Evolutionary conservation across 108 stramenopile species (phyloP).

Genomic region (Conticribra weissflogii): DNA sequence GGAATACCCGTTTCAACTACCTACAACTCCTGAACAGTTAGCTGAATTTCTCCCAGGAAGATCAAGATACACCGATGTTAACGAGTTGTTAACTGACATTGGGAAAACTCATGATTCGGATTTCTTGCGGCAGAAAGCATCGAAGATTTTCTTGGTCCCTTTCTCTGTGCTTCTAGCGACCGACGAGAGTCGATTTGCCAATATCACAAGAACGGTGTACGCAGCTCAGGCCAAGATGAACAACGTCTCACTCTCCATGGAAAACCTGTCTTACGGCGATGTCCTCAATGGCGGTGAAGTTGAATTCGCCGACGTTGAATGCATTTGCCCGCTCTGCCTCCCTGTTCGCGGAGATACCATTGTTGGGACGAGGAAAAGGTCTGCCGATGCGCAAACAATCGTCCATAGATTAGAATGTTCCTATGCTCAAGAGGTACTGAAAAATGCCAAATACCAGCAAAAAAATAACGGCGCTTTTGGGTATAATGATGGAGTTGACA

Average conservation of each 20-base stretch:
- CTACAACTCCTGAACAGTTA: constrained; percentile 58
- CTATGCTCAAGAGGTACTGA: constrained; percentile 73
- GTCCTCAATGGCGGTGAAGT: constrained; percentile 20
- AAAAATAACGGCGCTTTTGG: neutral
- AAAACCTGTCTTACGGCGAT: constrained; percentile 20
- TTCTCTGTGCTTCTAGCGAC: constrained; percentile 54
- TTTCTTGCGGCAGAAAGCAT: constrained; percentile 64
- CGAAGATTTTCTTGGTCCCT: constrained; percentile 81
- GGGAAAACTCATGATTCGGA: constrained; percentile 72
- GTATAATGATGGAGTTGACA: constrained; percentile 28
- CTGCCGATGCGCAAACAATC: constrained; percentile 52
- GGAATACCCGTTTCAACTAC: constrained; percentile 59
- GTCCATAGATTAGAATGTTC: constrained; percentile 80
- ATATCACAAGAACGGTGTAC: constrained; percentile 22
- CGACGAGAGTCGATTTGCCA: constrained; percentile 42
- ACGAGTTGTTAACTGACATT: constrained; percentile 68
- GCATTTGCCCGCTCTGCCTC: constrained; percentile 71
- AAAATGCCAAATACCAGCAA: constrained; percentile 37
- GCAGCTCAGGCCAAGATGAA: constrained; percentile 6
- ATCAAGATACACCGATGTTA: constrained; percentile 64
- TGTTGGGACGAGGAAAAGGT: constrained; percentile 61
- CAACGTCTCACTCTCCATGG: constrained; percentile 47
- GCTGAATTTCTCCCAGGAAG: constrained; percentile 68
- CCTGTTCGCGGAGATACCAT: constrained; percentile 84
- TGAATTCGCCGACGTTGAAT: constrained; percentile 79